Percentiles rank a stretch among this genome's conserved stretches.
phyloP scores from a whole-genome alignment of 2,329 filamentous ascomycete species.

The Ceratocystis eucalypticola region DNA sequence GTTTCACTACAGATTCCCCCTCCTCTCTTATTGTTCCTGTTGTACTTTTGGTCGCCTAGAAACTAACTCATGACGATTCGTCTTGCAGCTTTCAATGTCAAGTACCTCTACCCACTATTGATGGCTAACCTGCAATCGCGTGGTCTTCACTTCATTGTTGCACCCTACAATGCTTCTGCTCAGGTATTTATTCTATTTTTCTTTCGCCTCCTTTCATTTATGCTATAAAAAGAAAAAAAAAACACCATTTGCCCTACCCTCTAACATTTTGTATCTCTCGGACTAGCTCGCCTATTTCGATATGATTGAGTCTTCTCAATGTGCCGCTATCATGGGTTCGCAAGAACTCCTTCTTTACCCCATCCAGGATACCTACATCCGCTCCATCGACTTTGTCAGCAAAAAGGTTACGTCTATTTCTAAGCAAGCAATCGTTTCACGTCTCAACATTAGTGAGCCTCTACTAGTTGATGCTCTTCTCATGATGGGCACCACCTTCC shows the following conservation, averaged over 20 bases:
- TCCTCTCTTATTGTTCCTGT: not conserved
- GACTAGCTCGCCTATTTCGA: slow-evolving; percentile 64
- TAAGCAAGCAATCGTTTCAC: slow-evolving; percentile 55
- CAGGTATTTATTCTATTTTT: slow-evolving; percentile 44
- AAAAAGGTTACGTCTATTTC: slow-evolving; percentile 48
- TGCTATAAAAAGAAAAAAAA: not conserved
- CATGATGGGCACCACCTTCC: slow-evolving; percentile 68
- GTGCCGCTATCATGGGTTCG: slow-evolving; percentile 67
- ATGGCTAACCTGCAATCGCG: slow-evolving; percentile 59
- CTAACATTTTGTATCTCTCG: not conserved
- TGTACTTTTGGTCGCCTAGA: not conserved
- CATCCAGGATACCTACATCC: slow-evolving; percentile 60
- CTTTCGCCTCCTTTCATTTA: slow-evolving; percentile 22
- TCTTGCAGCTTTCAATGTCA: slow-evolving; percentile 51
- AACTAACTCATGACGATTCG: not conserved
- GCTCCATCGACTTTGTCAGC: slow-evolving; percentile 52
- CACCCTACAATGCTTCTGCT: slow-evolving; percentile 76
- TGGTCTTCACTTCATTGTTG: slow-evolving; percentile 61
- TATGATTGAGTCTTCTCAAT: slow-evolving; percentile 50
- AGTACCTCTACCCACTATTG: slow-evolving; percentile 62
- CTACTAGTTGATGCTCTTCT: slow-evolving; percentile 75
- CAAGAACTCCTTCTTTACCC: slow-evolving; percentile 79
- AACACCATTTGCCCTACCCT: slow-evolving; percentile 13
- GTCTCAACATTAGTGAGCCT: slow-evolving; percentile 49
- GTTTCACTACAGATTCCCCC: not conserved